Evolutionary conservation across 129 eudicot genomes (phyloP).

Genomic region (Rutidosis leptorrhynchoides): DNA sequence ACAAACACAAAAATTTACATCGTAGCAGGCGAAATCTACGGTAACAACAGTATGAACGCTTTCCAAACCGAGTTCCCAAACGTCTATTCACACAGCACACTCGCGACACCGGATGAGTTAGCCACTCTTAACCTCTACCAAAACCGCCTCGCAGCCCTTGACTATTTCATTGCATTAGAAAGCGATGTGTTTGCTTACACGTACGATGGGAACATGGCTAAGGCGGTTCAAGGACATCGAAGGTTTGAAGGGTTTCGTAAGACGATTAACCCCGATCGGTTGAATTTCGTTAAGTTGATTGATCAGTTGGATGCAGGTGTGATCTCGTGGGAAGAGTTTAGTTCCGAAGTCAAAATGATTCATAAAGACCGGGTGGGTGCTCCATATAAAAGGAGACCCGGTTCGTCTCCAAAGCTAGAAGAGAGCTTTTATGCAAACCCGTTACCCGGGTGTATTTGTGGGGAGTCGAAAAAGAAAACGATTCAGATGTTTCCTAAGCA

Average conservation of each 20-base stretch:
- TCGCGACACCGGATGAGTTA: slow-evolving; percentile 69
- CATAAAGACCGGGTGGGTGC: slow-evolving; percentile 72
- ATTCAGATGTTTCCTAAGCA: slow-evolving; percentile 16
- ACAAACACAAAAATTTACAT: slow-evolving; percentile 66
- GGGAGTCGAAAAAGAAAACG: slow-evolving; percentile 31
- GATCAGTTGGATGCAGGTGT: slow-evolving; percentile 57
- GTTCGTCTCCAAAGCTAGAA: slow-evolving; percentile 59
- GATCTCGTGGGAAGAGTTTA: slow-evolving; percentile 64
- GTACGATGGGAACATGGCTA: slow-evolving; percentile 97
- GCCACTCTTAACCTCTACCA: slow-evolving; percentile 53
- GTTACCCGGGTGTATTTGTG: slow-evolving; percentile 82
- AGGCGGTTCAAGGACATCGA: slow-evolving; percentile 92
- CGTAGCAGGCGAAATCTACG: slow-evolving; percentile 88
- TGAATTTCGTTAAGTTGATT: slow-evolving; percentile 53
- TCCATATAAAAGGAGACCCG: slow-evolving; percentile 51
- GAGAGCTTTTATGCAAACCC: slow-evolving; percentile 97
- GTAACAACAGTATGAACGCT: slow-evolving; percentile 65
- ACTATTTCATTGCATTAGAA: slow-evolving; percentile 75
- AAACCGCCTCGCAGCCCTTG: slow-evolving; percentile 90
- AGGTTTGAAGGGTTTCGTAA: slow-evolving; percentile 74
- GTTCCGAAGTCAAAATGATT: slow-evolving; percentile 46
- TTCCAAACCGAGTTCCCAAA: slow-evolving; percentile 67
- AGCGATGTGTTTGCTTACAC: slow-evolving; percentile 81
- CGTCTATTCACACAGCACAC: slow-evolving; percentile 64
- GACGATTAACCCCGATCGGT: slow-evolving; percentile 85